Percentiles rank a stretch among this genome's conserved stretches.
These are phyloP conservation scores for Trichoderma simmonsii DNA, from an alignment of 2,329 filamentous ascomycete species.

Conservation along the genomic window DNA sequence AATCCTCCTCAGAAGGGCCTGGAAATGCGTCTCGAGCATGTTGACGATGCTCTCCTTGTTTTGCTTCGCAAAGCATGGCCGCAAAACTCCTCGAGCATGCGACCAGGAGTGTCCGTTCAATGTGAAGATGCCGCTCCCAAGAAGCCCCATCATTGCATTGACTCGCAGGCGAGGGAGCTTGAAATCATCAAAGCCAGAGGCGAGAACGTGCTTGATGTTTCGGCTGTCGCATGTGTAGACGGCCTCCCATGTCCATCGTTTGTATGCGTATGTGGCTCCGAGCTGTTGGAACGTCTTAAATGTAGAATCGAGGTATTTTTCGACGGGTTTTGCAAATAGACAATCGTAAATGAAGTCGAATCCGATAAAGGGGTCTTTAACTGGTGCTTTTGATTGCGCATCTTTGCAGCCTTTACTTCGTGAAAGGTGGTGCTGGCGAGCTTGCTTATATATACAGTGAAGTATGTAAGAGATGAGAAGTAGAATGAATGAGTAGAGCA, in stretches of 20 bases:
- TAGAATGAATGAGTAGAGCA: neutral
- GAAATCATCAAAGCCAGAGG: slow-evolving; percentile 51
- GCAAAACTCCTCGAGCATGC: slow-evolving; percentile 38
- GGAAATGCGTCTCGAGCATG: slow-evolving; percentile 35
- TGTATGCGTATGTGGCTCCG: slow-evolving; percentile 34
- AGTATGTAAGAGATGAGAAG: neutral
- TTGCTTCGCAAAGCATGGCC: slow-evolving; percentile 34
- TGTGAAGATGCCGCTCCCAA: slow-evolving; percentile 48
- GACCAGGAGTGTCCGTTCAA: slow-evolving; percentile 47
- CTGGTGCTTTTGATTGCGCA: slow-evolving; percentile 24
- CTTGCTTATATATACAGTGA: slow-evolving; percentile 18
- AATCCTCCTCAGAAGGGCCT: slow-evolving; percentile 38
- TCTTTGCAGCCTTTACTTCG: slow-evolving; percentile 26
- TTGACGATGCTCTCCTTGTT: slow-evolving; percentile 29
- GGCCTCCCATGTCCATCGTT: slow-evolving; percentile 33
- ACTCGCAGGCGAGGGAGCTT: slow-evolving; percentile 37
- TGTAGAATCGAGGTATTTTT: slow-evolving; percentile 30
- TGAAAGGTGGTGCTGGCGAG: slow-evolving; percentile 20
- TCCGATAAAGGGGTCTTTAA: slow-evolving; percentile 34
- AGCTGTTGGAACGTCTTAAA: slow-evolving; percentile 28
- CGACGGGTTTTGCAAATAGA: slow-evolving; percentile 27
- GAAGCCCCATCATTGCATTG: slow-evolving; percentile 37
- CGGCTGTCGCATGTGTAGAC: slow-evolving; percentile 43
- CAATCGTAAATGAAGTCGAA: slow-evolving; percentile 35
- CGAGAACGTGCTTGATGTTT: slow-evolving; percentile 55